A percentile compares a stretch with the other conserved stretches of the same genome.
Conservation (phyloP, 2,329 filamentous ascomycete genomes). For the Claviceps fusiformis region DNA sequence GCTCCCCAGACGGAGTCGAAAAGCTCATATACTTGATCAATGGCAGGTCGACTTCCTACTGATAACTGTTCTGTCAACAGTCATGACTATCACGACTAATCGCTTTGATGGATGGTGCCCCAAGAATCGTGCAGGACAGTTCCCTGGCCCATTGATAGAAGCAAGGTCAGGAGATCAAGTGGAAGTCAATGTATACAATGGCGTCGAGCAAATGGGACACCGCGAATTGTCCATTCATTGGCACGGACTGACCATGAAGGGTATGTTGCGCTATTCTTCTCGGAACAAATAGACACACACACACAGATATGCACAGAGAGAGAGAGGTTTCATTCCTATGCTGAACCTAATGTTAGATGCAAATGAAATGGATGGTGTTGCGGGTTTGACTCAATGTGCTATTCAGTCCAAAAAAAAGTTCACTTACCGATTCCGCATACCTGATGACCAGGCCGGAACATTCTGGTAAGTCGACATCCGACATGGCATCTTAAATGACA, state of each 20-base stretch:
- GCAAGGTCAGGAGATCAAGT: constrained; percentile 30
- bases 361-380: constrained; percentile 47
- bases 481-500: not conserved
- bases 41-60: constrained; percentile 14
- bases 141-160: constrained; percentile 30
- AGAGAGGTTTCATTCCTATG: not conserved
- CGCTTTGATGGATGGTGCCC: no score
- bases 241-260: constrained; percentile 53
- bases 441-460: constrained; percentile 36
- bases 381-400: constrained; percentile 45
- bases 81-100: no score
- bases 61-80: not conserved
- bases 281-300: not conserved
- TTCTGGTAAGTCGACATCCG: constrained; percentile 36
- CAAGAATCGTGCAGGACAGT: constrained; percentile 16
- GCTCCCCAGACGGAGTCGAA: constrained; percentile 35
- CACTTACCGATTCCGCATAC: constrained; percentile 43
- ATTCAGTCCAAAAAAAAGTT: constrained; percentile 40
- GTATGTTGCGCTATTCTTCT: constrained; percentile 10
- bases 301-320: not conserved
- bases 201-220: constrained; percentile 11
- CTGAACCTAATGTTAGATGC: constrained; percentile 23
- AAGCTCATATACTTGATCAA: constrained; percentile 37
- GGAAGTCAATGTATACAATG: constrained; percentile 26
- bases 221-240: constrained; percentile 46